phyloP scores from a whole-genome alignment of 2,329 filamentous ascomycete species.

The Botrytis fragariae region DNA sequence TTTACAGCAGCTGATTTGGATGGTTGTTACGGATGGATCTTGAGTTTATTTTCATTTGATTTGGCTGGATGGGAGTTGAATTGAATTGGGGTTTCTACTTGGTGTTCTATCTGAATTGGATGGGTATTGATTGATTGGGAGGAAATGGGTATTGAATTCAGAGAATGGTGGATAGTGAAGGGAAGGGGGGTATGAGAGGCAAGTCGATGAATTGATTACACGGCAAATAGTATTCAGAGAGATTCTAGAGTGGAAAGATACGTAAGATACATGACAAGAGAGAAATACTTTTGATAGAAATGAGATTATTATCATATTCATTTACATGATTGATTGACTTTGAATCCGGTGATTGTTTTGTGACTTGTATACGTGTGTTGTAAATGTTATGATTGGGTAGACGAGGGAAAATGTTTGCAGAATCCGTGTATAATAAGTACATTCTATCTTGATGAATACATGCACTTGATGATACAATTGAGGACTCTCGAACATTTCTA shows the following conservation, averaged over 20 bases:
- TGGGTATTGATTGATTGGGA: neutral
- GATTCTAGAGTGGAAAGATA: neutral
- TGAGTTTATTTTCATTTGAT: neutral
- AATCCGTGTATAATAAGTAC: neutral
- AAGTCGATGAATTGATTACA: neutral
- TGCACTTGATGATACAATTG: neutral
- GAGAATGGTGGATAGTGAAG: neutral
- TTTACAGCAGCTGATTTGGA: conserved; percentile 10
- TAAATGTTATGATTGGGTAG: neutral
- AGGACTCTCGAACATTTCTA: no score
- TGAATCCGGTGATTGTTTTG: neutral
- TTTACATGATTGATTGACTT: neutral
- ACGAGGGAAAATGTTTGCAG: neutral
- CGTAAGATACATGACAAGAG: neutral
- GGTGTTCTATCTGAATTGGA: conserved; percentile 1
- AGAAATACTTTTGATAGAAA: conserved; percentile 8
- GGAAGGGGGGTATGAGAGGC: neutral
- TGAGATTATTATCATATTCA: conserved; percentile 6
- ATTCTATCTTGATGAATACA: neutral
- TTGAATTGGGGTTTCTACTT: neutral
- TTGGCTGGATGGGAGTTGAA: conserved; percentile 9
- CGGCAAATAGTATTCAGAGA: neutral
- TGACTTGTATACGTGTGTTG: neutral
- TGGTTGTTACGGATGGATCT: conserved; percentile 4
- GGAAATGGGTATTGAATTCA: neutral